These are phyloP conservation scores for Rhizophagus sp. DNA, from an alignment of 192 early-diverging fungal genomes.

Conservation along the genomic window DNA sequence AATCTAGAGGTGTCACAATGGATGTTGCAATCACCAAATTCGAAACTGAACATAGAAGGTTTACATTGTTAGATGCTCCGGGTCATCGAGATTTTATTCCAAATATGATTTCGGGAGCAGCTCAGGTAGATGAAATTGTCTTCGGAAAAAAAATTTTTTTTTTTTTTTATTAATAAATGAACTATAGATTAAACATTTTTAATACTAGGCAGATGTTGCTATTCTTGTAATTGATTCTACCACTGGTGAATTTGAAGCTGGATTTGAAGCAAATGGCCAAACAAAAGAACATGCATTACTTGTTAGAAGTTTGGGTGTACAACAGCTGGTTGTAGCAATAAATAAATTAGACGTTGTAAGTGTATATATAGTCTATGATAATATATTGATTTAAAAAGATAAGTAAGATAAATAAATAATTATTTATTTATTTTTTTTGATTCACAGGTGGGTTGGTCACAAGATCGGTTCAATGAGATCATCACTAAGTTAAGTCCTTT, in stretches of 20 bases:
- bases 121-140: conserved; percentile 51
- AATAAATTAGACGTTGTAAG: conserved; percentile 92
- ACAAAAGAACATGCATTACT: conserved; percentile 95
- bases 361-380: neutral
- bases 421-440: conserved; percentile 13
- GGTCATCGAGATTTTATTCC: conserved; percentile 99
- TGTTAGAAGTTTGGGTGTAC: conserved; percentile 89
- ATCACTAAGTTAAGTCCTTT: conserved; percentile 65
- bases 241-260: conserved; percentile 91
- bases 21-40: conserved; percentile 92
- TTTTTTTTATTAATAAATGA: conserved; percentile 9
- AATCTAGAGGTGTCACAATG: conserved; percentile 88
- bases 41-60: conserved; percentile 72
- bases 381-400: neutral
- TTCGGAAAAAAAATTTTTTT: neutral
- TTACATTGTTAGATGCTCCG: conserved; percentile 93
- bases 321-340: conserved; percentile 88
- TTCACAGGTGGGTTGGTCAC: conserved; percentile 71
- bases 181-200: neutral
- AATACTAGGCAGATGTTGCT: conserved; percentile 81
- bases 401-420: neutral
- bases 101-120: conserved; percentile 98
- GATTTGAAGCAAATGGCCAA: conserved; percentile 92
- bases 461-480: conserved; percentile 82
- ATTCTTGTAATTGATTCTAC: conserved; percentile 90